These are phyloP conservation scores for Saccharomyces hybrid DNA, from an alignment of 1,139 yeast genomes.

Conservation along the genomic window DNA sequence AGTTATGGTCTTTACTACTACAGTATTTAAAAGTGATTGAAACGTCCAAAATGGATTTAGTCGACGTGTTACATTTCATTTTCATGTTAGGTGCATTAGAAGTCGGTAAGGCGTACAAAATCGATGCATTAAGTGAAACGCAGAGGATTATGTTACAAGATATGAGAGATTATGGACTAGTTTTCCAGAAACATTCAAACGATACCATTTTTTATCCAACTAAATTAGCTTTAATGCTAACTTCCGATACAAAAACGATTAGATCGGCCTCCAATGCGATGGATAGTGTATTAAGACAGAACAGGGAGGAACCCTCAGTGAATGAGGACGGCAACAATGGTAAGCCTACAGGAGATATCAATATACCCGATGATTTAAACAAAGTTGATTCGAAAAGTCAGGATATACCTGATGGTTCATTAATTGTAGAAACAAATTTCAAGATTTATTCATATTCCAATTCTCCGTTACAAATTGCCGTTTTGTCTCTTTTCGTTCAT, in stretches of 20 bases:
- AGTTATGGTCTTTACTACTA: conserved; percentile 83
- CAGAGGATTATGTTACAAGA: conserved; percentile 85
- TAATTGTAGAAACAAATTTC: conserved; percentile 89
- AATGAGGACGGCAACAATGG: conserved; percentile 13
- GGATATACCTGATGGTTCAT: conserved; percentile 45
- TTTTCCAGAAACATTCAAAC: conserved; percentile 62
- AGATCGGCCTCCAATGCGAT: conserved; percentile 65
- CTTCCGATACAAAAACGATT: conserved; percentile 70
- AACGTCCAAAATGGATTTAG: conserved; percentile 85
- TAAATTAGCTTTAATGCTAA: conserved; percentile 78
- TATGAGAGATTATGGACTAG: conserved; percentile 83
- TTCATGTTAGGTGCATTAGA: conserved; percentile 91
- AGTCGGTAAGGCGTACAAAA: conserved; percentile 77
- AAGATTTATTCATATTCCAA: conserved; percentile 89
- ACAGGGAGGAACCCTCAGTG: conserved; percentile 20
- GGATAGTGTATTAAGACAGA: conserved; percentile 47
- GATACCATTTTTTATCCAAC: conserved; percentile 80
- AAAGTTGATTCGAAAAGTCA: conserved; percentile 16
- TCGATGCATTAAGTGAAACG: conserved; percentile 64
- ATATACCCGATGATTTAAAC: conserved; percentile 26
- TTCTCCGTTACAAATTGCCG: conserved; percentile 92
- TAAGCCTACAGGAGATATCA: conserved; percentile 17
- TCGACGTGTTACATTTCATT: conserved; percentile 86
- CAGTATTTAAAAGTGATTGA: conserved; percentile 85
- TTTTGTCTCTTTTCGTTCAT: conserved; percentile 78